Conservation (phyloP, 306 rosid species). For the Dicorynia guianensis region DNA sequence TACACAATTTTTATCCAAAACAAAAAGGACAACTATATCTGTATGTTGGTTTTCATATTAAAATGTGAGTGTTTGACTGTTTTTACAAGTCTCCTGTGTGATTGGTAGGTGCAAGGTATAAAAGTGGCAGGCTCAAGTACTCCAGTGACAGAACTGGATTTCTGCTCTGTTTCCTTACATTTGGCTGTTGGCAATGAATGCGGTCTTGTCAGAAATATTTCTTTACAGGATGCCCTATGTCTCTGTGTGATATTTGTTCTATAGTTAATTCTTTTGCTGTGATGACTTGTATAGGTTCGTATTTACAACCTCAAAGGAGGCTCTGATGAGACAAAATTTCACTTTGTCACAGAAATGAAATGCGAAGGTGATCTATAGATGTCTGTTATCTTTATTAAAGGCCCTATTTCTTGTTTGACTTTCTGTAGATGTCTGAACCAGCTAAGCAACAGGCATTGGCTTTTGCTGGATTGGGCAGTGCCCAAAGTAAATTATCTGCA, state of each 20-base stretch:
- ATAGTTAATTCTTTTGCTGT: slow-evolving; percentile 37
- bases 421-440: neutral
- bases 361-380: slow-evolving; percentile 71
- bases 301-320: slow-evolving; percentile 67
- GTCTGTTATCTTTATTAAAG: slow-evolving; percentile 27
- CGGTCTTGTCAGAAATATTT: slow-evolving; percentile 89
- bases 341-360: slow-evolving; percentile 72
- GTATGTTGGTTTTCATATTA: slow-evolving; percentile 13
- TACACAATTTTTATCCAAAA: slow-evolving; percentile 1
- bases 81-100: slow-evolving; percentile 33
- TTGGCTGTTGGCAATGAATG: slow-evolving; percentile 91
- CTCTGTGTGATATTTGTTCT: slow-evolving; percentile 33
- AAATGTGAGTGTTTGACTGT: slow-evolving; percentile 12
- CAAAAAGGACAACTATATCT: slow-evolving; percentile 2
- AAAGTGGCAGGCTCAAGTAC: slow-evolving; percentile 78
- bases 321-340: slow-evolving; percentile 58
- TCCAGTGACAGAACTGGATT: slow-evolving; percentile 79
- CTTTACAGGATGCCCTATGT: slow-evolving; percentile 42
- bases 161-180: slow-evolving; percentile 65
- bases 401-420: slow-evolving; percentile 20
- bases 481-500: neutral
- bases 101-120: slow-evolving; percentile 71
- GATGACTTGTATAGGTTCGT: slow-evolving; percentile 64
- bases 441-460: neutral
- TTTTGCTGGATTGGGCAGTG: neutral